These are phyloP conservation scores for Mucor piriformis DNA, from an alignment of 371 early-diverging fungal genomes.

Conservation along the genomic window DNA sequence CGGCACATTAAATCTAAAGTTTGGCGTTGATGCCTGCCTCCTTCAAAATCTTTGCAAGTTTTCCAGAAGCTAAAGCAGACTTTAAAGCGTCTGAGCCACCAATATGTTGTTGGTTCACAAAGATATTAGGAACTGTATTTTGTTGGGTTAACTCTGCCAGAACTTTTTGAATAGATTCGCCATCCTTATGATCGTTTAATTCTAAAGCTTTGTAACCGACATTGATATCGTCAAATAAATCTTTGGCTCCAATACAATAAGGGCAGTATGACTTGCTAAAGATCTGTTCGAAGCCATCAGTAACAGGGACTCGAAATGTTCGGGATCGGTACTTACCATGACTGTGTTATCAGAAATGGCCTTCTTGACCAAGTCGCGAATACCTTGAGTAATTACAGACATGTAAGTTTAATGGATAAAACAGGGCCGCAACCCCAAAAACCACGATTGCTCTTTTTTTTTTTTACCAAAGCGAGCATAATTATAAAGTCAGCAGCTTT, in stretches of 20 bases:
- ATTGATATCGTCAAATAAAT: slow-evolving; percentile 55
- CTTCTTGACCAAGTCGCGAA: slow-evolving; percentile 44
- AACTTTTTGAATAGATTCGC: slow-evolving; percentile 75
- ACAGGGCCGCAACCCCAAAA: too few species aligned
- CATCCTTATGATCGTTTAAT: slow-evolving; percentile 64
- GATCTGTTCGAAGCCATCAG: slow-evolving; percentile 44
- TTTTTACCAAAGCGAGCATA: too few species aligned
- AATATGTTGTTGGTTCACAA: slow-evolving; percentile 76
- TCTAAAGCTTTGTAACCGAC: slow-evolving; percentile 61
- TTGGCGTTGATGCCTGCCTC: slow-evolving; percentile 28
- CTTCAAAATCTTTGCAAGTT: slow-evolving; percentile 58
- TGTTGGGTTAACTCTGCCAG: slow-evolving; percentile 75
- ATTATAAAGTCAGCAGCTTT: too few species aligned
- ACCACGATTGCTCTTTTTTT: too few species aligned
- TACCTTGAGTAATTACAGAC: slow-evolving; percentile 25
- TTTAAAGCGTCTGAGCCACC: slow-evolving; percentile 84
- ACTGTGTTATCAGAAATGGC: slow-evolving; percentile 46
- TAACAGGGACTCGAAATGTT: too few species aligned
- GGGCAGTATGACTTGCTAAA: slow-evolving; percentile 91
- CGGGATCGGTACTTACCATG: too few species aligned
- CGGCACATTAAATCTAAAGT: background rate
- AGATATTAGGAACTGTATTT: slow-evolving; percentile 92
- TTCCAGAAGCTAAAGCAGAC: slow-evolving; percentile 55
- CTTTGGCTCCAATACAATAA: slow-evolving; percentile 79
- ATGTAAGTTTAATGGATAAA: too few species aligned